Base-by-base conservation (phyloP, 139 green algal genomes). In the Penium margaritaceum region DNA sequence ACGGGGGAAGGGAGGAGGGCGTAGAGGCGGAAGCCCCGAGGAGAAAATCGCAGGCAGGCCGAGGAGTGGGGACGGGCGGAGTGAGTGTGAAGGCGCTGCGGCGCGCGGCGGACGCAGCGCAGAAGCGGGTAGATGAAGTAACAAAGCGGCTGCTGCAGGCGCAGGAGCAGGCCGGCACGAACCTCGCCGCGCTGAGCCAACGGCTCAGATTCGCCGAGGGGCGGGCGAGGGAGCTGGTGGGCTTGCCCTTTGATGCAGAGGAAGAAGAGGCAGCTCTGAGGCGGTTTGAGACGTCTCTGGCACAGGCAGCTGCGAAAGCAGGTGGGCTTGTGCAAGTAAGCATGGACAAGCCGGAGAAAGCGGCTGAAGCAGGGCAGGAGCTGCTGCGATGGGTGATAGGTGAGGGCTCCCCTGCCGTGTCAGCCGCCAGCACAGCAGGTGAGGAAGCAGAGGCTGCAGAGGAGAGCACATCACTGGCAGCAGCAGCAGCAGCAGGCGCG, bases 211-310 rank as follows among this genome's bases (percentile, higher is more conserved):
- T n/a, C 15, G 51, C 51, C 51, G 51, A 33, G 51, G 51, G 51
- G 51, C 24, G 51, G 2, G 51, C 9, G 46, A 19, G n/a, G 46
- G 19, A 29, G 46, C 46, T 57, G 46, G 46, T 57, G 46, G 46
- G n/a, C n/a, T n/a, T n/a, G n/a, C n/a, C n/a, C n/a, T n/a, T n/a
- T 57, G 46, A 57, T 60, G 51, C 51, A 33, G 51, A 24, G 51
- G 24, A 60, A 24, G 51, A 24, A 24, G 51, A n/a, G 51, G 51
- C n/a, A n/a, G n/a, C n/a, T n/a, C n/a, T n/a, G n/a, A n/a, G n/a
- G n/a, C n/a, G n/a, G n/a, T n/a, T n/a, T n/a, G n/a, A n/a, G n/a
- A n/a, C n/a, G n/a, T n/a, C n/a, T n/a, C n/a, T n/a, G n/a, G n/a
- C n/a, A n/a, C n/a, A n/a, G n/a, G n/a, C n/a, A n/a, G n/a, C n/a